Evolutionary conservation across 2,329 filamentous ascomycete species (phyloP).

Genomic region (Nothophoma quercina): DNA sequence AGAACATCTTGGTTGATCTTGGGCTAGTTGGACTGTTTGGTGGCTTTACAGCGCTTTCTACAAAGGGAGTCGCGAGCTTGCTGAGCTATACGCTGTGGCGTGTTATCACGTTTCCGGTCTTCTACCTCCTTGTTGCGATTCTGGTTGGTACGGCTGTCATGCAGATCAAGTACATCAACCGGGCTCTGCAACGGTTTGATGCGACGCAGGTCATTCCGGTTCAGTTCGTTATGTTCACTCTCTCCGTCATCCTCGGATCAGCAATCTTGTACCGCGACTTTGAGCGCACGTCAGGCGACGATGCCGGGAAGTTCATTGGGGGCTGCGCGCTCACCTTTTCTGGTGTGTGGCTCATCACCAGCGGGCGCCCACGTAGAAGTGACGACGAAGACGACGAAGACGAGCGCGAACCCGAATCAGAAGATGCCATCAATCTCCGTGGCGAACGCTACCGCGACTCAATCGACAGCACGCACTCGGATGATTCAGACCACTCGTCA

Average conservation of each 20-base stretch:
- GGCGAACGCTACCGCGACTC: constrained; percentile 49
- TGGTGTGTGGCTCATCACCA: constrained; percentile 97
- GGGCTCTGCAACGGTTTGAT: constrained; percentile 87
- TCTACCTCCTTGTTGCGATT: constrained; percentile 82
- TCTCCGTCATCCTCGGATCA: constrained; percentile 94
- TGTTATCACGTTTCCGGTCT: constrained; percentile 89
- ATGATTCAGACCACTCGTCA: constrained; percentile 19
- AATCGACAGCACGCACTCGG: constrained; percentile 28
- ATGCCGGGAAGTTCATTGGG: constrained; percentile 84
- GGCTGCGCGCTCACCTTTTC: constrained; percentile 93
- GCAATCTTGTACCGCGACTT: constrained; percentile 95
- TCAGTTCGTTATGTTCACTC: constrained; percentile 95
- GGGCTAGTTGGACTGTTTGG: constrained; percentile 93
- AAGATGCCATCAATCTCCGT: constrained; percentile 53
- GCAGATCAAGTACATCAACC: constrained; percentile 97
- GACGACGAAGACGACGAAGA: constrained; percentile 61
- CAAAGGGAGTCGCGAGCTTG: constrained; percentile 95
- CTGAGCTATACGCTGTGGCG: constrained; percentile 89
- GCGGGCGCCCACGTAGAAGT: constrained; percentile 63
- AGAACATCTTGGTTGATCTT: constrained; percentile 88
- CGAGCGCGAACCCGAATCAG: constrained; percentile 51
- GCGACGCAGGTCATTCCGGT: constrained; percentile 98
- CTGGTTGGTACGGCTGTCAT: constrained; percentile 86
- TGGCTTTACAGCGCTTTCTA: constrained; percentile 95
- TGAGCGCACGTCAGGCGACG: constrained; percentile 76